phyloP scores from a whole-genome alignment of 768 basidiomycete species.

The Russula sp. region DNA sequence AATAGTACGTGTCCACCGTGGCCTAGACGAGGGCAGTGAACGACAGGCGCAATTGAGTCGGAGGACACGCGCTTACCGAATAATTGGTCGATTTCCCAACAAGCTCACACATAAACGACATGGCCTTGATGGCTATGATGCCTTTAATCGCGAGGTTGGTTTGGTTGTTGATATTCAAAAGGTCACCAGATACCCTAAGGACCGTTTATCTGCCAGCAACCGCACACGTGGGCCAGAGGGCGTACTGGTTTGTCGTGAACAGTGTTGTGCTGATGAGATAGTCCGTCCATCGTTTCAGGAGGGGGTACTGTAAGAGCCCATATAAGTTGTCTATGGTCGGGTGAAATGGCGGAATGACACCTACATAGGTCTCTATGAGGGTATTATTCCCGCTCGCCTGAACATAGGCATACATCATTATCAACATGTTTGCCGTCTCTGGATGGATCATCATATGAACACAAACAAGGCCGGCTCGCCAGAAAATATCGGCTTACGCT shows the following conservation, averaged over 20 bases:
- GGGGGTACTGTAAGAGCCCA: background rate
- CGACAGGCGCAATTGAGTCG: background rate
- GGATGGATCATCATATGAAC: background rate
- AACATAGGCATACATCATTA: constrained; percentile 19
- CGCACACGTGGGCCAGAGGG: background rate
- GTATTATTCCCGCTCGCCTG: constrained; percentile 1
- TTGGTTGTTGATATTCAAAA: constrained; percentile 4
- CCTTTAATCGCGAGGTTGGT: constrained; percentile 22
- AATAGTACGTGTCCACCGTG: background rate
- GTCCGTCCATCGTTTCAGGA: constrained; percentile 15
- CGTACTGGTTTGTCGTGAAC: constrained; percentile 12
- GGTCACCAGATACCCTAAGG: constrained; percentile 6
- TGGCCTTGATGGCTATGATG: constrained; percentile 21
- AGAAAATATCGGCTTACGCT: constrained; percentile 3
- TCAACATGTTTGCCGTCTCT: constrained; percentile 23
- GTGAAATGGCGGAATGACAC: background rate
- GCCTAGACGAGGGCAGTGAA: background rate
- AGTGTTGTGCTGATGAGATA: constrained; percentile 5
- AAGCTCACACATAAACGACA: constrained; percentile 11
- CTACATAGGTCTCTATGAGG: constrained; percentile 3
- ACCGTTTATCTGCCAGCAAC: background rate
- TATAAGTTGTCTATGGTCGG: background rate
- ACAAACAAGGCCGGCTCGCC: background rate
- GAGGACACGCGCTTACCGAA: background rate
- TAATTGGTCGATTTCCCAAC: background rate